Percentiles rank a stretch among this genome's conserved stretches.
These are phyloP conservation scores for Emmonsia crescens DNA, from an alignment of 2,329 filamentous ascomycete species.

Conservation along the genomic window DNA sequence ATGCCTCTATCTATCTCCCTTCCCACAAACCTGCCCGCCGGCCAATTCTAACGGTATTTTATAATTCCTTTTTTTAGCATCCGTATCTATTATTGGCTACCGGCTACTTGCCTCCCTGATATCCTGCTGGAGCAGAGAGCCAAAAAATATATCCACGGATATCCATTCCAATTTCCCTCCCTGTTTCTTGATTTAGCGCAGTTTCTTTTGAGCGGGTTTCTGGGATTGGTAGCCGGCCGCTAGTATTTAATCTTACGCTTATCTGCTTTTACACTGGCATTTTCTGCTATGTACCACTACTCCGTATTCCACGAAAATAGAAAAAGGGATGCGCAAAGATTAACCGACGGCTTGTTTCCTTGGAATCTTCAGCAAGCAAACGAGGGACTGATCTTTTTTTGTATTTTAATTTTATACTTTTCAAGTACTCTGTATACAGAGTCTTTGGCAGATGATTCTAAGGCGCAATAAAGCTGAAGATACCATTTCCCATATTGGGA, in stretches of 20 bases:
- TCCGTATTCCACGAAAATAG: not conserved
- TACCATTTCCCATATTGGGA: not conserved
- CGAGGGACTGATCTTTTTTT: not conserved
- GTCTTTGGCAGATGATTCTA: not conserved
- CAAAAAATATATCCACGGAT: not conserved
- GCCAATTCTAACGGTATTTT: not conserved
- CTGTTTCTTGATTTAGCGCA: not conserved
- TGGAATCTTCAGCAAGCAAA: not conserved
- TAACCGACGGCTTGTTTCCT: not conserved
- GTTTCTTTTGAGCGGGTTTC: not conserved
- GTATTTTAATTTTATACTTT: not conserved
- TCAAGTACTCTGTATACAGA: not conserved
- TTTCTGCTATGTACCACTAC: not conserved
- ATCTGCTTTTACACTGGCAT: not conserved
- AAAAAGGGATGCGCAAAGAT: not conserved
- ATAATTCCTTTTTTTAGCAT: not conserved
- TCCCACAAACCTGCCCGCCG: not conserved
- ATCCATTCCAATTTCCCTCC: too few relatives aligned
- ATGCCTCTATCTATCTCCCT: not conserved
- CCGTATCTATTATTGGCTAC: not conserved
- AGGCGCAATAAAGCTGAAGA: too few relatives aligned
- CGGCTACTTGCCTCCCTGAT: not conserved
- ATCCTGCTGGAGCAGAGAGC: not conserved
- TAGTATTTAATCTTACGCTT: not conserved
- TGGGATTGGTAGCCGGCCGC: not conserved